Base-by-base conservation (phyloP, 305 asterid species). In the Fraxinus paxiana region DNA sequence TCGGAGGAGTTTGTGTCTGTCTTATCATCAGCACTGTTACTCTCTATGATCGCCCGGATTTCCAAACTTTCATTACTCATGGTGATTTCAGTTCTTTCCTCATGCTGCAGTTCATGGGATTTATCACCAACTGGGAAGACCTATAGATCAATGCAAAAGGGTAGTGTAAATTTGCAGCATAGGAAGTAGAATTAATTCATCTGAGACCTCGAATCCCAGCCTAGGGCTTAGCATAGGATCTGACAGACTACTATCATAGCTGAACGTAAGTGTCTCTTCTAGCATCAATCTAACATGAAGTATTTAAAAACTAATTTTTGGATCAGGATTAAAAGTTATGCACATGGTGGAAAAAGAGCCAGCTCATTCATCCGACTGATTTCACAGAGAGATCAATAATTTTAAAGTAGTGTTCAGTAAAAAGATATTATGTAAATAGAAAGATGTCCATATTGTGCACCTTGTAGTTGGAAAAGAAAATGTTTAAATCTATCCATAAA, bases 101-200 rank as follows among this genome's bases (percentile, higher is more conserved):
- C 92, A 76, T 75, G 87, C 83, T 79, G 88, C 79, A 86, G 92
- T 77, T 83, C 81, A 72, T 84, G 92, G 79, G 90, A 84, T 82
- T 87, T 92, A 54, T 90, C 93, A 79, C 91, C 90, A 69, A 88
- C 88, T 51, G 91, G 87, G 81, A 74, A 78, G 82, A 87, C 95
- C 99, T 96, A 88, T 56, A 91, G 75, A 79, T 77, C 78, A 84
- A 72, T 80, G 83, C 78, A 80, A 82, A 80, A 61, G 61, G 18
- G 31, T 6, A 56, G 71, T 70, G 80, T 79, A 81, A 88, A 35
- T 79, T 79, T 77, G 85, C 81, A 85, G 81, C 80, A 76, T 69
- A 43, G 72, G 82, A 83, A 82, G 48, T 56, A 76, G 35, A 78
- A 54, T 26, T 35, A 12, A 12, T 15, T 67, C 56, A 12, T 51